Evolutionary conservation across 352 stramenopile species (phyloP).

Genomic region (Globisporangium ultimum): DNA sequence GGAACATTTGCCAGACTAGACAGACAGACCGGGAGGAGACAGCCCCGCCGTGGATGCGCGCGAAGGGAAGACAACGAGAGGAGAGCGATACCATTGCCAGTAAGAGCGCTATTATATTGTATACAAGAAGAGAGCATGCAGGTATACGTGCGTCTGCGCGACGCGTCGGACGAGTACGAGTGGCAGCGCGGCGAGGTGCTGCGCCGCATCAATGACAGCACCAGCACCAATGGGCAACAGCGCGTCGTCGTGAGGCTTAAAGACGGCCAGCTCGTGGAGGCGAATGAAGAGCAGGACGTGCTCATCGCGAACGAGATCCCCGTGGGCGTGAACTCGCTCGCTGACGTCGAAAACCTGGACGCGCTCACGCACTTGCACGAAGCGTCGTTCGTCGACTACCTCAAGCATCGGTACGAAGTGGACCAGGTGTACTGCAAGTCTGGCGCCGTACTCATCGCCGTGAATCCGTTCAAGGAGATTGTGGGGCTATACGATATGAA

Average conservation of each 20-base stretch:
- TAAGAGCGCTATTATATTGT: neutral
- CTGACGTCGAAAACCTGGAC: conserved; percentile 66
- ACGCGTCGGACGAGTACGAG: conserved; percentile 33
- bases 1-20: neutral
- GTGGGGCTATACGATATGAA: conserved; percentile 55
- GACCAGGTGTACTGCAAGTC: conserved; percentile 80
- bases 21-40: neutral
- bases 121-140: conserved; percentile 25
- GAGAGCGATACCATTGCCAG: neutral
- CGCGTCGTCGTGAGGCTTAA: conserved; percentile 40
- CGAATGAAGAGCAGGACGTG: conserved; percentile 53
- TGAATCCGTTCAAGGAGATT: conserved; percentile 83
- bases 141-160: conserved; percentile 55
- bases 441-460: conserved; percentile 65
- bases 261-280: conserved; percentile 29
- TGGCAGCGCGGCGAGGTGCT: conserved; percentile 44
- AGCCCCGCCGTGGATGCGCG: neutral
- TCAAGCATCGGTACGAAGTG: conserved; percentile 65
- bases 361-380: conserved; percentile 77
- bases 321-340: conserved; percentile 27
- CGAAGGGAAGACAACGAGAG: neutral
- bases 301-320: conserved; percentile 47
- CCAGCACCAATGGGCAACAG: conserved; percentile 1
- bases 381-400: conserved; percentile 74
- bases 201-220: conserved; percentile 25